These are phyloP conservation scores for Rutstroemia sp. DNA, from an alignment of 2,329 filamentous ascomycete genomes.

Conservation along the genomic window DNA sequence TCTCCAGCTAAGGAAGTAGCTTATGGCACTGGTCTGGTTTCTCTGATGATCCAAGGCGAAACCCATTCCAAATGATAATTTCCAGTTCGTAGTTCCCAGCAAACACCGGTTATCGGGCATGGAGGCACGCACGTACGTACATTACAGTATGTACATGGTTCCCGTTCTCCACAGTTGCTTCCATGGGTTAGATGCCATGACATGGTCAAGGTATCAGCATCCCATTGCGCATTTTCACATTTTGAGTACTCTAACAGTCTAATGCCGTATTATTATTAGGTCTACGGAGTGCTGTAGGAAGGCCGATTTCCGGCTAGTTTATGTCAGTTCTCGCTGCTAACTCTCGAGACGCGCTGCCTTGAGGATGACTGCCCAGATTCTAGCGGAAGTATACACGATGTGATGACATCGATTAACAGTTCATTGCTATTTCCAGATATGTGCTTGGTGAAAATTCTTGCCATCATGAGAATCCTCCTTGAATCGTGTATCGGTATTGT, in stretches of 20 bases:
- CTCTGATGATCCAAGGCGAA: too few species aligned
- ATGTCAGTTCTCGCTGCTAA: not conserved
- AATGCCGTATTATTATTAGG: not conserved
- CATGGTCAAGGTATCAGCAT: not conserved
- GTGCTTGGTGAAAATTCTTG: too few species aligned
- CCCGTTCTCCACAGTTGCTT: not conserved
- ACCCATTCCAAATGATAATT: not conserved
- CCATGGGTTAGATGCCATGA: not conserved
- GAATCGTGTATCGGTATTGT: too few species aligned
- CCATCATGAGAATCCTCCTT: too few species aligned
- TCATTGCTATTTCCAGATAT: too few species aligned
- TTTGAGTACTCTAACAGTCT: not conserved
- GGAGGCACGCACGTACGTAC: conserved; percentile 5
- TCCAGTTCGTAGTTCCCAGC: conserved; percentile 3
- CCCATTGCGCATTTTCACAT: not conserved
- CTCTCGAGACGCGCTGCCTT: too few species aligned
- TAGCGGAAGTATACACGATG: too few species aligned
- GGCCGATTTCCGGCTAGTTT: not conserved
- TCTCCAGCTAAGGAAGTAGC: too few species aligned
- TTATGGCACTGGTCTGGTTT: too few species aligned
- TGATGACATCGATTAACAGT: too few species aligned
- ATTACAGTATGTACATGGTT: conserved; percentile 6
- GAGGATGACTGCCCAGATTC: too few species aligned
- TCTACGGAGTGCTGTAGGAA: not conserved
- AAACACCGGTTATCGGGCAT: conserved; percentile 8